Base-by-base conservation (phyloP, 2,329 filamentous ascomycete genomes). In the Monilinia aucupariae region DNA sequence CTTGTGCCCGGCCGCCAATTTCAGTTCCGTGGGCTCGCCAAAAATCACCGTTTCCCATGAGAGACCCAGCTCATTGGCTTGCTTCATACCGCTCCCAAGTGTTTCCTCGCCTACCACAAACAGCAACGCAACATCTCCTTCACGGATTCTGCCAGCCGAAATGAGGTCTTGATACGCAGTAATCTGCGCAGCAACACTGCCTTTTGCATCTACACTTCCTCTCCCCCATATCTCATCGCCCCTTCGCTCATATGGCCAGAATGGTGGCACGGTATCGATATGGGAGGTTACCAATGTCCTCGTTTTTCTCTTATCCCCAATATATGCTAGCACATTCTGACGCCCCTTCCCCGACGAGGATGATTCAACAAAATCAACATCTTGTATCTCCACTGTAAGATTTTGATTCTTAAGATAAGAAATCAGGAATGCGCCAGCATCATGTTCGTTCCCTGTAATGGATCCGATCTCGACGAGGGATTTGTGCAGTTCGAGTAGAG, bases 1-100 rank as follows among this genome's bases (percentile, higher is more conserved):
- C 78, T 99, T 97, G 80, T 97, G 93, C 2, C 93, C 94, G 62
- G 90, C 87, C 0, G 91, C 92, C 25, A 97, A 86, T 75, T 89
- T 91, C 68, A 87, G 84, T 71, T 96, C 91, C 0, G 94, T 99
- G 0, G 93, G 93, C 74, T 99, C 94, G 48, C 94, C 93, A 72
- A 97, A 97, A 71, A 94, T 89, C 70, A 91, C 86, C 4, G 91
- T 85, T 41, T 87, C 81, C 78, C 85, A 87, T 22, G 62, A 71
- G 68, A 81, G 66, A 59, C 77, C 73, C 49, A 84, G 72, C 6
- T 77, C 72, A 70, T 85, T 78, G 27, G 85, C 80, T 56, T 74
- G 71, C 58, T 75, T 75, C 93, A 97, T 97, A 10, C 93, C 93
- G 66, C 89, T 87, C 12, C 93, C 93, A 4, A 79, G 80, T 3